Evolutionary conservation across 2,329 filamentous ascomycete genomes (phyloP).

Genomic region (Fusarium denticulatum): DNA sequence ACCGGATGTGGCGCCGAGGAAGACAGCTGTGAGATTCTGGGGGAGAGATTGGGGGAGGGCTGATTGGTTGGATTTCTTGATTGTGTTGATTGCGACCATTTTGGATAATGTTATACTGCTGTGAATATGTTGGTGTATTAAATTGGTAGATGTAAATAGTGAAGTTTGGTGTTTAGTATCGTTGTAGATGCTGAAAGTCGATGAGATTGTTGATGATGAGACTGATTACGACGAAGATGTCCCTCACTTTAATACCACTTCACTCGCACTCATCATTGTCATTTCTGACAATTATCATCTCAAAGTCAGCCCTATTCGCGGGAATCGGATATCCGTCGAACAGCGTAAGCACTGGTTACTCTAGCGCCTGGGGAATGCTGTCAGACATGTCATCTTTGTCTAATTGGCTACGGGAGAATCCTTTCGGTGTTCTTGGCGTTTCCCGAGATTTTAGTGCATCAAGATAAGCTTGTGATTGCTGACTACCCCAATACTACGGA

Average conservation of each 20-base stretch:
- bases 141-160: no score
- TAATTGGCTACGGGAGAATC: background rate
- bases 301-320: background rate
- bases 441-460: background rate
- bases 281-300: background rate
- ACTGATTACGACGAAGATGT: background rate
- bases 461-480: background rate
- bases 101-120: background rate
- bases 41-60: background rate
- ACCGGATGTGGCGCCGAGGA: constrained; percentile 33
- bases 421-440: background rate
- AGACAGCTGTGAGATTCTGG: constrained; percentile 12
- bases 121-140: no score
- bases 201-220: background rate
- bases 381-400: background rate
- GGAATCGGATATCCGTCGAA: constrained; percentile 11
- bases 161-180: no score
- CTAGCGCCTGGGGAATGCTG: background rate
- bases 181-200: no score
- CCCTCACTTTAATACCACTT: constrained; percentile 1
- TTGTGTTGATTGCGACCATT: constrained; percentile 23
- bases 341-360: background rate
- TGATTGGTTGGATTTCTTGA: constrained; percentile 23
- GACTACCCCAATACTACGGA: background rate
- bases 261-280: background rate